These are phyloP conservation scores for Pugionium cornutum DNA, from an alignment of 345 rosid genomes.

Conservation along the genomic window DNA sequence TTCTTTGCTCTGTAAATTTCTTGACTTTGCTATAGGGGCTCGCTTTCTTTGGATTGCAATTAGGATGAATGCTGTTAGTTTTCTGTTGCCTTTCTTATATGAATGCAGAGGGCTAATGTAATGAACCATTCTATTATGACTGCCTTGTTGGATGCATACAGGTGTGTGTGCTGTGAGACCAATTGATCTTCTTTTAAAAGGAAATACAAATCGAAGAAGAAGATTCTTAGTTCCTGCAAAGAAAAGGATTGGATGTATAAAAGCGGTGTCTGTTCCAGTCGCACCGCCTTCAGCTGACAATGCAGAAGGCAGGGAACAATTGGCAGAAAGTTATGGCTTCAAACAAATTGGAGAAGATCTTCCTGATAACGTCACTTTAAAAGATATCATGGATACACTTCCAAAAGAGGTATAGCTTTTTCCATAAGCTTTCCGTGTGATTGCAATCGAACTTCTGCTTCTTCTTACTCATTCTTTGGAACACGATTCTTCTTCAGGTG, in stretches of 20 bases:
- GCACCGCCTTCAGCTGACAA: constrained; percentile 57
- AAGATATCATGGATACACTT: constrained; percentile 74
- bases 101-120: constrained; percentile 12
- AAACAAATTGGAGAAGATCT: constrained; percentile 83
- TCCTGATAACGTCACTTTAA: constrained; percentile 73
- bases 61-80: constrained; percentile 10
- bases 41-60: constrained; percentile 15
- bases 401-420: constrained; percentile 61
- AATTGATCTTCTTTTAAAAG: constrained; percentile 46
- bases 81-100: background rate
- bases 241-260: constrained; percentile 44
- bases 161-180: constrained; percentile 54
- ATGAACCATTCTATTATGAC: constrained; percentile 12
- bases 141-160: constrained; percentile 40
- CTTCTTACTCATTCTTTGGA: background rate
- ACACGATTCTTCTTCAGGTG: constrained; percentile 48
- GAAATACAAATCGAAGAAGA: constrained; percentile 37
- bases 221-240: constrained; percentile 37
- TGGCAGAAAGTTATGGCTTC: constrained; percentile 83
- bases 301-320: constrained; percentile 60
- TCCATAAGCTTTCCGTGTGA: background rate
- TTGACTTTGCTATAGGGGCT: constrained; percentile 2
- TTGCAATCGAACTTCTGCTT: background rate
- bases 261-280: constrained; percentile 69
- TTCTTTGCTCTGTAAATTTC: constrained; percentile 13